Percentiles rank a stretch among this genome's conserved stretches.
phyloP scores from a whole-genome alignment of 306 rosid species.

The Ammopiptanthus mongolicus region DNA sequence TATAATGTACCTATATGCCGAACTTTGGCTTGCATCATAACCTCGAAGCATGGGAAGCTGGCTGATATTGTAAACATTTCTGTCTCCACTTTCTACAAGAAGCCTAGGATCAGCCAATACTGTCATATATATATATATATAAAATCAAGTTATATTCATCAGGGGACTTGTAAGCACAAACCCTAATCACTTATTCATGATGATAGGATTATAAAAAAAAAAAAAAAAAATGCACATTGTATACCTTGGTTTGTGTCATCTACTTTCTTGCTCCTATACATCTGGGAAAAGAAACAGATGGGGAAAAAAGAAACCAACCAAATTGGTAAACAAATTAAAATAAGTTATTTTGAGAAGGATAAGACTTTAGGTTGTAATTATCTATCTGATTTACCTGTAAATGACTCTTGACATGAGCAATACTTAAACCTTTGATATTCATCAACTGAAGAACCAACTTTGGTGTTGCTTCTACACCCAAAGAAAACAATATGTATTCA shows the following conservation, averaged over 20 bases:
- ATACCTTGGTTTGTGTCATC: conserved; percentile 78
- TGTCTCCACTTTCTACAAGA: conserved; percentile 65
- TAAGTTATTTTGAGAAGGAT: neutral
- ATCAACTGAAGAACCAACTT: conserved; percentile 95
- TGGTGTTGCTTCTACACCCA: conserved; percentile 82
- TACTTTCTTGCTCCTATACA: conserved; percentile 85
- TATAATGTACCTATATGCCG: conserved; percentile 39
- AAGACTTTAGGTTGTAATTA: neutral
- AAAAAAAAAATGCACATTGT: neutral
- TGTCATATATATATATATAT: conserved; percentile 11
- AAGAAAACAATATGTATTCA: neutral
- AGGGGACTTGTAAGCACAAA: conserved; percentile 2
- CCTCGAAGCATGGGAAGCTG: conserved; percentile 92
- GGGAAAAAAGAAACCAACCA: neutral
- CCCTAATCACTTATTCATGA: conserved; percentile 22
- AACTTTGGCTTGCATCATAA: conserved; percentile 42
- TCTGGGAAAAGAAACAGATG: conserved; percentile 33
- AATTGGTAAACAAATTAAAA: neutral
- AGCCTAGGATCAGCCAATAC: conserved; percentile 51
- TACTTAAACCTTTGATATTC: conserved; percentile 87
- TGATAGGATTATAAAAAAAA: neutral
- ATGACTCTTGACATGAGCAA: conserved; percentile 98
- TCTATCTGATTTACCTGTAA: conserved; percentile 60
- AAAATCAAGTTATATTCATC: neutral
- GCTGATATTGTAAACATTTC: conserved; percentile 69